Percentiles rank a stretch among this genome's conserved stretches.
phyloP scores from a whole-genome alignment of 768 basidiomycete genomes.

The button mushroom (Agaricus bisporus) region DNA sequence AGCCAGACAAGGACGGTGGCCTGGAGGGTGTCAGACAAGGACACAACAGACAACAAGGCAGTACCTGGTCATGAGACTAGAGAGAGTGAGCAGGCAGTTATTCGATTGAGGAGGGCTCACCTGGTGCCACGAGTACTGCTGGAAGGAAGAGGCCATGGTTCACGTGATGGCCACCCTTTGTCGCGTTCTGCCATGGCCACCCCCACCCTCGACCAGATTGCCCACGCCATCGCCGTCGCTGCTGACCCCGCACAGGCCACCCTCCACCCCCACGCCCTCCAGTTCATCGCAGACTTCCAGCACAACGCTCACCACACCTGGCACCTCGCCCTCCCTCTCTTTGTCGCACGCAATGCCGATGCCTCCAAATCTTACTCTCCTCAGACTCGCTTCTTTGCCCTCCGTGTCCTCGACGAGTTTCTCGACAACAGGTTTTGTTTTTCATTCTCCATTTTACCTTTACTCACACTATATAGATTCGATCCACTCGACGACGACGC shows the following conservation, averaged over 20 bases:
- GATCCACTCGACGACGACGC: constrained; percentile 64
- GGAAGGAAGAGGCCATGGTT: constrained; percentile 19
- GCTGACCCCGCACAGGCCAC: constrained; percentile 67
- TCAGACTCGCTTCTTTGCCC: constrained; percentile 74
- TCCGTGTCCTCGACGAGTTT: constrained; percentile 77
- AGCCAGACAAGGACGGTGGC: constrained; percentile 74
- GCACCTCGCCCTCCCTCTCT: constrained; percentile 74
- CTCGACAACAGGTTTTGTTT: constrained; percentile 62
- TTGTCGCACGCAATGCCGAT: constrained; percentile 53
- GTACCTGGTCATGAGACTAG: constrained; percentile 86
- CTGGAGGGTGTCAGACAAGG: constrained; percentile 27
- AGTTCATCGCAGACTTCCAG: constrained; percentile 74
- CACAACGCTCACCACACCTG: constrained; percentile 72
- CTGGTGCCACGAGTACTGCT: constrained; percentile 82
- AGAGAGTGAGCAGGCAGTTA: constrained; percentile 12
- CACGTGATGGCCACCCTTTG: too few species aligned
- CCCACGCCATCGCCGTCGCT: constrained; percentile 85
- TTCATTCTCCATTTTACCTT: neutral
- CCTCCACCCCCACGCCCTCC: constrained; percentile 82
- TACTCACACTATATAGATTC: constrained; percentile 33
- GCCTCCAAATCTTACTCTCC: constrained; percentile 63
- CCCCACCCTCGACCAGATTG: constrained; percentile 69
- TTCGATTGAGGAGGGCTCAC: too few species aligned
- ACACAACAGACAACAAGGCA: neutral
- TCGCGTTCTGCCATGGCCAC: constrained; percentile 50